Percentiles rank a stretch among this genome's conserved stretches.
Conservation (phyloP, 805 yeast species). For the Lachancea quebecensis region DNA sequence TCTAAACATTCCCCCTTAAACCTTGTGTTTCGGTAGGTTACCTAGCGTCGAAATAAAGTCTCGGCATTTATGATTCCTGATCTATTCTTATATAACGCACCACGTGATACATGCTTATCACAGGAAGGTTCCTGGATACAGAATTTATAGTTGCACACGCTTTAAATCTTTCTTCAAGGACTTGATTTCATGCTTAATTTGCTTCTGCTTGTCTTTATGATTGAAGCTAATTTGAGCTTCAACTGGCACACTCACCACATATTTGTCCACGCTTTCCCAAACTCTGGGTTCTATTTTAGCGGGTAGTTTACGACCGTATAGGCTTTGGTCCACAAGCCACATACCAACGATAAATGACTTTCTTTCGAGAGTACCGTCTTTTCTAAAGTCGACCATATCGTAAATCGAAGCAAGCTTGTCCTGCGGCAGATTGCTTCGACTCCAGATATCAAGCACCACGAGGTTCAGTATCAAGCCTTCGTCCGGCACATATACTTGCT, state of each 20-base stretch:
- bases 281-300: conserved; percentile 54
- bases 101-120: too few species aligned
- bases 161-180: conserved; percentile 15
- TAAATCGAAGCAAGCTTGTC: conserved; percentile 57
- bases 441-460: conserved; percentile 76
- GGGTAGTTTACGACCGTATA: conserved; percentile 90
- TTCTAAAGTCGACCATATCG: conserved; percentile 59
- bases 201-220: conserved; percentile 17
- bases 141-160: conserved; percentile 2
- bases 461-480: conserved; percentile 33
- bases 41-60: not conserved
- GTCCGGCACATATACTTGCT: conserved; percentile 14
- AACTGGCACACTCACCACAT: conserved; percentile 15
- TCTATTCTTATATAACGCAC: too few species aligned
- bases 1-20: conserved; percentile 28
- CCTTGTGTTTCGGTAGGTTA: not conserved
- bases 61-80: not conserved
- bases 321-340: conserved; percentile 95
- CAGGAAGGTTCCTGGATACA: not conserved
- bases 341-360: conserved; percentile 90
- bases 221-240: conserved; percentile 4
- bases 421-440: conserved; percentile 61
- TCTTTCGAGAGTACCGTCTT: conserved; percentile 70
- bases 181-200: conserved; percentile 25
- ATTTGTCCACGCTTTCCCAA: conserved; percentile 68